A percentile compares a stretch with the other conserved stretches of the same genome.
phyloP scores from a whole-genome alignment of 257 asterid genomes.

The Hygrophila difformis region DNA sequence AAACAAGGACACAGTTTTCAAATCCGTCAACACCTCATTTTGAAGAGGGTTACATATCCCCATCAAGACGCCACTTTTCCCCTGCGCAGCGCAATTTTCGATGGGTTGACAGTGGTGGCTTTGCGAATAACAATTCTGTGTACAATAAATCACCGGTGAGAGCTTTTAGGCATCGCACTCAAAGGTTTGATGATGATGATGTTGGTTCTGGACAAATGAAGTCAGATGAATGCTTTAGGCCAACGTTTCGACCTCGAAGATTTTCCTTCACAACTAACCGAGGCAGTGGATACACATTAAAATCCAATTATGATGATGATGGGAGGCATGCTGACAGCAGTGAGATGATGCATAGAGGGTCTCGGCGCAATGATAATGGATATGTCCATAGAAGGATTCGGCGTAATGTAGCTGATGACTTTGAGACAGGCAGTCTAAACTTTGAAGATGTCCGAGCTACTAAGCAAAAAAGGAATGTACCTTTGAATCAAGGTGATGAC shows the following conservation, averaged over 20 bases:
- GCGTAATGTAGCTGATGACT: constrained; percentile 19
- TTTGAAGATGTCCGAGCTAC: constrained; percentile 24
- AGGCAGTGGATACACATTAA: constrained; percentile 23
- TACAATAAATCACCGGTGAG: constrained; percentile 47
- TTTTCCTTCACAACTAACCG: constrained; percentile 19
- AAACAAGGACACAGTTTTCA: constrained; percentile 33
- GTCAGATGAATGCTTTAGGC: constrained; percentile 38
- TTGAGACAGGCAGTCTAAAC: constrained; percentile 21
- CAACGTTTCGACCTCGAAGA: constrained; percentile 28
- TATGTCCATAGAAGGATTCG: constrained; percentile 19
- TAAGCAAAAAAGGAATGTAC: constrained; percentile 25
- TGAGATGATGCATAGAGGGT: constrained; percentile 24
- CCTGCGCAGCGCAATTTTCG: constrained; percentile 35
- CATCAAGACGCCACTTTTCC: constrained; percentile 46
- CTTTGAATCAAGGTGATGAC: constrained; percentile 28
- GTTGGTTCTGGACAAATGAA: constrained; percentile 31
- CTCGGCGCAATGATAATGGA: constrained; percentile 23
- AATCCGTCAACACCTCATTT: constrained; percentile 46
- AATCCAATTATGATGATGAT: constrained; percentile 25
- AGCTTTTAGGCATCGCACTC: constrained; percentile 30
- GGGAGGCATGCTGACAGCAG: constrained; percentile 33
- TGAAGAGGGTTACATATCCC: constrained; percentile 37
- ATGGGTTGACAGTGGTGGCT: constrained; percentile 36
- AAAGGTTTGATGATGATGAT: constrained; percentile 29
- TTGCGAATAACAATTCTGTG: constrained; percentile 23